Evolutionary conservation across 306 rosid species (phyloP), one percentile per base, ranked within the genome.

Genomic region (Sesbania bispinosa): DNA sequence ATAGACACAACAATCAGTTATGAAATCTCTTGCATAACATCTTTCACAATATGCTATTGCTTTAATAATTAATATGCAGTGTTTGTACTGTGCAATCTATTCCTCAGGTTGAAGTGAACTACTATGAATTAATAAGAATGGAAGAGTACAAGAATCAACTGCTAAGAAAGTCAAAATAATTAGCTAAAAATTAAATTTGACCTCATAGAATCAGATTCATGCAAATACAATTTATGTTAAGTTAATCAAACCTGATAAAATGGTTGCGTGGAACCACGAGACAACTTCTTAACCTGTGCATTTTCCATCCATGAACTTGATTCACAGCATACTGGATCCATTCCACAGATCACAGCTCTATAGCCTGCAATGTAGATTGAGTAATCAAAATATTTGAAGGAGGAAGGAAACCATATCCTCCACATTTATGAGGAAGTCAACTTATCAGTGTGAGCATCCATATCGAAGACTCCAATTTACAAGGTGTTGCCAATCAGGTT

Each of bases 311-410:
- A 93, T 26, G 97, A 80, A 76, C 85, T 84, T 66, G 98, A 87
- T 86, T 93, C 98, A 65, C 87, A 68, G 78, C 98, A 93, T 60
- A 93, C 82, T 20, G 92, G 96, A 88, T 93, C 98, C 98, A 90
- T 88, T 83, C 98, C 98, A 88, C 97, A 83, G 74, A 93, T 74
- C 58, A 93, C 84, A 19, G 92, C 96, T 63, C 74, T 79, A 85
- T 90, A 90, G 73, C 92, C 98, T 93, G 92, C 76, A 60, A 42
- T 0, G 62, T 46, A 63, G 63, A 65, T 75, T 51, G 7, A 41
- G 61, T 50, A 74, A 65, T 70, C n/a, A 74, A 72, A 71, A 65
- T 69, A 47, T 33, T 35, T n/a, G 47, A 53, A 29, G 58, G 10
- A 26, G 29, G 11, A 47, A 53, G 42, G 53, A 29, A 66, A 67